Evolutionary conservation across 1,139 yeast species (phyloP).

Genomic region (Saccharomyces uvarum): DNA sequence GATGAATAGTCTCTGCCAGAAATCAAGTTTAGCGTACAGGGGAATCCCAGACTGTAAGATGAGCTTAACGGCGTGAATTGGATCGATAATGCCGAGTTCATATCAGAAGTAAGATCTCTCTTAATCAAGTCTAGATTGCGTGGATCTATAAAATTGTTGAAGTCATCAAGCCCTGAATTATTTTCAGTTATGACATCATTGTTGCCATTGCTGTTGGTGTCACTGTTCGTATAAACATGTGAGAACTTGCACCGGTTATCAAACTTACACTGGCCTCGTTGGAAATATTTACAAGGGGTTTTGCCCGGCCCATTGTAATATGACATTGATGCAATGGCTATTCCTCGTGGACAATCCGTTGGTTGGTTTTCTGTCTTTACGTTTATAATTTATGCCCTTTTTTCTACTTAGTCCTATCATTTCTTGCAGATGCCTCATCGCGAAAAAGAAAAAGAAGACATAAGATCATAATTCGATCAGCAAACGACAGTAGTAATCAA

Average conservation of each 20-base stretch:
- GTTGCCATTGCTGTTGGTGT: conserved; percentile 10
- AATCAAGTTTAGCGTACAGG: conserved; percentile 40
- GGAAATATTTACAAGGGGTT: conserved; percentile 38
- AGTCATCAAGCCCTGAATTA: background rate
- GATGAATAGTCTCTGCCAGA: conserved; percentile 48
- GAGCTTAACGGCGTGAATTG: conserved; percentile 30
- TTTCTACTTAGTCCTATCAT: background rate
- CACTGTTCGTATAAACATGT: conserved; percentile 30
- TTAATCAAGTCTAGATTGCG: background rate
- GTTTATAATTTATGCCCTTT: background rate
- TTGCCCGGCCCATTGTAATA: conserved; percentile 15
- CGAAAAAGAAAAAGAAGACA: background rate
- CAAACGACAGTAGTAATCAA: too few relatives aligned
- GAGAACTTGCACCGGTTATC: conserved; percentile 38
- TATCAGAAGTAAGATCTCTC: background rate
- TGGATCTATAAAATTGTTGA: background rate
- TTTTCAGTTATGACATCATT: conserved; percentile 8
- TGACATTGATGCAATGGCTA: conserved; percentile 6
- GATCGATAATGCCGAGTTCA: conserved; percentile 19
- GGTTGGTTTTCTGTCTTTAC: background rate
- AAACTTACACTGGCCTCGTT: conserved; percentile 34
- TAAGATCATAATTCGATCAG: background rate
- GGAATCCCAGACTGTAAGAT: conserved; percentile 34
- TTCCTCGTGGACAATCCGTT: background rate
- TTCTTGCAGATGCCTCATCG: background rate